phyloP scores from a whole-genome alignment of 768 basidiomycete genomes.

The Filobasidium wieringae region DNA sequence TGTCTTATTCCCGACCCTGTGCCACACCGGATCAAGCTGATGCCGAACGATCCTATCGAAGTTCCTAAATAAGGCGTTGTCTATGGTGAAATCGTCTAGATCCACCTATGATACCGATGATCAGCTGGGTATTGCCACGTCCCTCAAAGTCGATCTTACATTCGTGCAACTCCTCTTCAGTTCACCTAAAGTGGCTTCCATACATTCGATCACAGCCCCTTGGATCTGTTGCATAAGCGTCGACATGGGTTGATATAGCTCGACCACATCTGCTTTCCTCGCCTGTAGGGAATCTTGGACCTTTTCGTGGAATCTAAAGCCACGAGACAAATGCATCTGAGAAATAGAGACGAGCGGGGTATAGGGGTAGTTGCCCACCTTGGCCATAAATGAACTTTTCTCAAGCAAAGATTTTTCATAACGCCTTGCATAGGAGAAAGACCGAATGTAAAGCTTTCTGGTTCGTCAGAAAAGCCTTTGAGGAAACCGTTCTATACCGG shows the following conservation, averaged over 20 bases:
- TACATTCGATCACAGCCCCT: conserved; percentile 80
- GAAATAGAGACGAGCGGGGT: background rate
- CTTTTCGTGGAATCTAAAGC: conserved; percentile 71
- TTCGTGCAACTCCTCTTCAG: conserved; percentile 74
- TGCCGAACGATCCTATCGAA: conserved; percentile 80
- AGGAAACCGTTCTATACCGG: conserved; percentile 57
- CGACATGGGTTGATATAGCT: conserved; percentile 74
- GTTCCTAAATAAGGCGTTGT: conserved; percentile 84
- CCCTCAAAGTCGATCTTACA: conserved; percentile 40
- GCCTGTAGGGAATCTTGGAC: conserved; percentile 71
- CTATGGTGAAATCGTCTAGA: conserved; percentile 79
- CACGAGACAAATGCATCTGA: background rate
- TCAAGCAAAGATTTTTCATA: conserved; percentile 81
- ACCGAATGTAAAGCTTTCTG: conserved; percentile 85
- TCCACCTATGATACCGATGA: conserved; percentile 56
- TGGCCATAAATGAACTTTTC: conserved; percentile 83
- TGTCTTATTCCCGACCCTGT: conserved; percentile 84
- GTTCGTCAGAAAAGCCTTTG: conserved; percentile 94
- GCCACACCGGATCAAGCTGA: conserved; percentile 89
- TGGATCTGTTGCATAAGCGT: conserved; percentile 87
- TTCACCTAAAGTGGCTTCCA: conserved; percentile 78
- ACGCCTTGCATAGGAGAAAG: conserved; percentile 82
- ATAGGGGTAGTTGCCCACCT: conserved; percentile 44
- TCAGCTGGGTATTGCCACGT: too few species aligned
- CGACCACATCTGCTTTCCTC: conserved; percentile 79